A percentile compares a stretch with the other conserved stretches of the same genome.
These are phyloP conservation scores for Pilasporangium apinafurcum DNA, from an alignment of 352 stramenopile species.

Conservation along the genomic window DNA sequence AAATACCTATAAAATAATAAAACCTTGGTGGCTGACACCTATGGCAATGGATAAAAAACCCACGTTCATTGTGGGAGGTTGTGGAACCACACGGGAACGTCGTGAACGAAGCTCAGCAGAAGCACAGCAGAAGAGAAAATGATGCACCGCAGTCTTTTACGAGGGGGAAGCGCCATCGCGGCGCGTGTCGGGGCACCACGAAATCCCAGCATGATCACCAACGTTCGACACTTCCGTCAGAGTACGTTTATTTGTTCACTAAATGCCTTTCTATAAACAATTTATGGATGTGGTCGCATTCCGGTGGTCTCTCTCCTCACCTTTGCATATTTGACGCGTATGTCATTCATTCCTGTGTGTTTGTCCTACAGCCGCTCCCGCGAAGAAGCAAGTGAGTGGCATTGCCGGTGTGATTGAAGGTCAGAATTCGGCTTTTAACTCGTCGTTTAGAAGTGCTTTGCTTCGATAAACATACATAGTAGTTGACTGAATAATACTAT, in stretches of 20 bases:
- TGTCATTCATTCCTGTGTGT: background rate
- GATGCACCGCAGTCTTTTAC: conserved; percentile 46
- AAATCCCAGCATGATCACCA: conserved; percentile 14
- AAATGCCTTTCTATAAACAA: background rate
- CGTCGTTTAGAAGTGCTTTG: background rate
- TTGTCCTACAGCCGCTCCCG: conserved; percentile 27
- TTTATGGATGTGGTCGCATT: conserved; percentile 3
- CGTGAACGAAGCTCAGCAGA: no score
- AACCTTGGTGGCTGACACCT: no score
- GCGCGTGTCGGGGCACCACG: conserved; percentile 17
- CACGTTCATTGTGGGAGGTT: no score
- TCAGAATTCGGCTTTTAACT: no score
- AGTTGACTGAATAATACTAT: background rate
- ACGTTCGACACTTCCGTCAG: conserved; percentile 70
- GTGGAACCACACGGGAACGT: no score
- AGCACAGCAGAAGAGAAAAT: no score
- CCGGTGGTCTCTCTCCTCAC: conserved; percentile 10
- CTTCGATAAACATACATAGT: background rate
- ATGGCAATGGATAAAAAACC: no score
- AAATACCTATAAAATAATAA: no score
- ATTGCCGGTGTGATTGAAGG: conserved; percentile 66
- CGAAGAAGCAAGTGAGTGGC: conserved; percentile 63
- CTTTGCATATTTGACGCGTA: background rate
- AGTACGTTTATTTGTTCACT: conserved; percentile 24
- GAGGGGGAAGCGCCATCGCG: conserved; percentile 23